Evolutionary conservation across 306 rosid genomes (phyloP), one percentile per base, ranked within the genome.

Genomic region (Gastrolobium villosum): DNA sequence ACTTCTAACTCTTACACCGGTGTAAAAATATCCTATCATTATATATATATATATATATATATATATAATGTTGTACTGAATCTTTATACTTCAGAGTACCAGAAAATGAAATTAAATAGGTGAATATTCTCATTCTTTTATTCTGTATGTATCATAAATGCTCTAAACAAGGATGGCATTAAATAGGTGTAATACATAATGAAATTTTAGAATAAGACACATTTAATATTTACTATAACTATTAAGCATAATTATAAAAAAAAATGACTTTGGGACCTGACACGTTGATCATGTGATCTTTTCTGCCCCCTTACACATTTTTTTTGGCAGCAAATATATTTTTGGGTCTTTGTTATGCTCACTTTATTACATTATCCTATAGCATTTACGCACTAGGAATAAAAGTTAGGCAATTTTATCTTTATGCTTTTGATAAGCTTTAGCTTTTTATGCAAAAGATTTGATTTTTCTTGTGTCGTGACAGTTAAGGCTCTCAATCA

Each of bases 401-500:
- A 66, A 72, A 72, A 54, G 79, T 15, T 15, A 35, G 62, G 30
- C 4, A 15, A 52, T 32, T 32, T 41, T 7, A 15, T 49, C 14
- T 36, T 62, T 72, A 63, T 50, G 39, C 62, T 74, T 72, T 81
- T 56, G 26, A 65, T 8, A 1, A 30, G 14, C 34, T 79, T 59
- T 68, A 52, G 5, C 74, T 84, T 59, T 67, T 5, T 3, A 8
- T 20, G 2, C 2, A 13, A 10, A 49, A 65, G 65, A 30, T 34
- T 44, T 54, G 30, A 32, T 60, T 46, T 45, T n/a, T 54, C 2
- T 14, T 66, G 55, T 81, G 35, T 28, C 10, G 63, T 75, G 85
- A 79, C 99, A 96, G 99, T 85, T 2, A 93, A 93, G 84, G 93
- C 93, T 39, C 68, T 96, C 45, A 93, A 96, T 59, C 86, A 90